Percentiles rank a stretch among this genome's conserved stretches.
phyloP scores from a whole-genome alignment of 805 yeast species.

The Isabelozyma rhagii region DNA sequence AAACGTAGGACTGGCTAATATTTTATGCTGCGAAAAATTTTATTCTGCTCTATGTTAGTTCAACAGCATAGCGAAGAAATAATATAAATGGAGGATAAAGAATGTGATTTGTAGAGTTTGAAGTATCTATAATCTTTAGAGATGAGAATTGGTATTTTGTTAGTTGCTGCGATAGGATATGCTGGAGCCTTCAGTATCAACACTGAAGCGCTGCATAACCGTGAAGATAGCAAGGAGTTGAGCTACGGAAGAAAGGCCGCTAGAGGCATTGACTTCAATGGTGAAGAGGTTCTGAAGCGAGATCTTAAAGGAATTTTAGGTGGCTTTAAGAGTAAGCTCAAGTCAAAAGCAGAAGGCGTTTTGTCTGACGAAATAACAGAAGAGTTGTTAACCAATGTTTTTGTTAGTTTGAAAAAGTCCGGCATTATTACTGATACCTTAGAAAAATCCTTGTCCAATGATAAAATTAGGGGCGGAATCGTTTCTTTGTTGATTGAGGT shows the following conservation, averaged over 20 bases:
- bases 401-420: slow-evolving; percentile 23
- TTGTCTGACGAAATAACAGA: slow-evolving; percentile 13
- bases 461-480: slow-evolving; percentile 20
- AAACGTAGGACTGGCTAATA: too few relatives aligned
- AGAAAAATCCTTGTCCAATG: slow-evolving; percentile 25
- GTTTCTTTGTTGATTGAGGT: slow-evolving; percentile 21
- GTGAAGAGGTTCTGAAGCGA: too few relatives aligned
- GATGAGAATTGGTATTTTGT: background rate
- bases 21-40: background rate
- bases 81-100: background rate
- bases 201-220: too few relatives aligned
- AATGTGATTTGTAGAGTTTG: background rate
- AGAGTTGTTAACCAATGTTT: slow-evolving; percentile 17
- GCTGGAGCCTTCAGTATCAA: too few relatives aligned
- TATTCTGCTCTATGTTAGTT: background rate
- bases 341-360: background rate
- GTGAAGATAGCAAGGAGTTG: too few relatives aligned
- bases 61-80: background rate
- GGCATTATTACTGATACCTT: slow-evolving; percentile 26
- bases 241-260: too few relatives aligned
- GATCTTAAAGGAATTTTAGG: background rate
- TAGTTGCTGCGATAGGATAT: too few relatives aligned
- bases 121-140: background rate
- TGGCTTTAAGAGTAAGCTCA: background rate
- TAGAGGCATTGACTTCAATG: too few relatives aligned